Evolutionary conservation across 164 flowering plant species (phyloP).

Genomic region (Sextonia rubra): DNA sequence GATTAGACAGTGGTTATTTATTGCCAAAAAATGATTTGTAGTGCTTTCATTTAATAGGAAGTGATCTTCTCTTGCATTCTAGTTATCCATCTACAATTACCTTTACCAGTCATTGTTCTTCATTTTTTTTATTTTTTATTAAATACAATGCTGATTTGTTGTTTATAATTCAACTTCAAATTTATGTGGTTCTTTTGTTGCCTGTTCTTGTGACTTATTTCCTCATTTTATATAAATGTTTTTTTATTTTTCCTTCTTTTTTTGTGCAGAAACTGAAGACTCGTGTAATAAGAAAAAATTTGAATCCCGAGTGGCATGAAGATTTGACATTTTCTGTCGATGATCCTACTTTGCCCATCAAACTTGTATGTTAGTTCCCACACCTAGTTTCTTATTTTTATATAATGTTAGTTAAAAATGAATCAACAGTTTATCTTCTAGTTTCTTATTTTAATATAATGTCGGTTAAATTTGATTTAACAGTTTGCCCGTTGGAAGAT

Average conservation of each 20-base stretch:
- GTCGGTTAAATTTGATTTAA: no score
- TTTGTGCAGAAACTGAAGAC: constrained; percentile 77
- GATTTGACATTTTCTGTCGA: constrained; percentile 63
- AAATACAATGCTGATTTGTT: not conserved
- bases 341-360: constrained; percentile 52
- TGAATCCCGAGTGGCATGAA: constrained; percentile 91
- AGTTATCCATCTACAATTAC: no score
- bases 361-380: constrained; percentile 43
- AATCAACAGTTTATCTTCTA: no score
- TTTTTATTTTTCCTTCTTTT: no score
- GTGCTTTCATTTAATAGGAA: no score
- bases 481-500: no score
- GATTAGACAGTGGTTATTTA: no score
- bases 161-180: not conserved
- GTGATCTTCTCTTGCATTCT: no score
- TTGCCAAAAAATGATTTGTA: no score
- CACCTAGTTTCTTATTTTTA: not conserved
- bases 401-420: no score
- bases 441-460: no score
- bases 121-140: not conserved
- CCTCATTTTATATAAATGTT: not conserved
- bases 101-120: not conserved
- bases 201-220: not conserved
- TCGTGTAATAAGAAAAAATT: constrained; percentile 48
- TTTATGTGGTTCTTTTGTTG: not conserved